Conservation (phyloP, 164 flowering plant species). For the Vitis rotundifolia region DNA sequence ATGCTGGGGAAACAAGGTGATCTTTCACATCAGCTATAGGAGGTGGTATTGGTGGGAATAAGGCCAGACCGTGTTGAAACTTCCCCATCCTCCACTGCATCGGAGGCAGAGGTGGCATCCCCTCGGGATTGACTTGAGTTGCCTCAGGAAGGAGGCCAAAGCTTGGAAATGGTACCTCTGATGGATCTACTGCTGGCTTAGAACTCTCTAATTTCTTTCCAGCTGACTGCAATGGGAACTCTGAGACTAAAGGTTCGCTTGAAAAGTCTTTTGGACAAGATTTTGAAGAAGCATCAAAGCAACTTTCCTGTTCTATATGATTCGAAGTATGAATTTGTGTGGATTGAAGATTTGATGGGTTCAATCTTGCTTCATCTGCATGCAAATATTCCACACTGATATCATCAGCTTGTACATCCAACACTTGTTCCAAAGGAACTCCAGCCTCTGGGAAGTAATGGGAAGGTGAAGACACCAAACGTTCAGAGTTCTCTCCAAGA, state of each 20-base stretch:
- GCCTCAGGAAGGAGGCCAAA: slow-evolving; percentile 24
- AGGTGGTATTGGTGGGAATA: slow-evolving; percentile 20
- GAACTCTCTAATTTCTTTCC: slow-evolving; percentile 17
- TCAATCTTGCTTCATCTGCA: slow-evolving; percentile 5
- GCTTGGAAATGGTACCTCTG: slow-evolving; percentile 19
- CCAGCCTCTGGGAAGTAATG: neutral
- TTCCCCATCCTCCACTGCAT: slow-evolving; percentile 84
- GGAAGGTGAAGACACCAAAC: slow-evolving; percentile 6
- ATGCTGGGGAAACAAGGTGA: slow-evolving; percentile 22
- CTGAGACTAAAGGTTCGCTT: slow-evolving; percentile 20
- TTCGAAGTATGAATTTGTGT: slow-evolving; percentile 4
- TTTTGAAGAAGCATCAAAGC: slow-evolving; percentile 14
- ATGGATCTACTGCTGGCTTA: slow-evolving; percentile 17
- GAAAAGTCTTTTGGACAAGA: slow-evolving; percentile 15
- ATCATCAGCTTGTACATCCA: slow-evolving; percentile 8
- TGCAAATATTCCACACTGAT: neutral
- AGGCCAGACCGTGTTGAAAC: slow-evolving; percentile 26
- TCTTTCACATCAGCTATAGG: slow-evolving; percentile 16
- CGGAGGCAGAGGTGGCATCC: slow-evolving; percentile 91
- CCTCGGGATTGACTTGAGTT: slow-evolving; percentile 29
- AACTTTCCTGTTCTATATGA: slow-evolving; percentile 15
- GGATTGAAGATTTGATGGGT: slow-evolving; percentile 5
- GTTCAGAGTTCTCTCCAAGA: slow-evolving; percentile 2
- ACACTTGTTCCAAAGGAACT: slow-evolving; percentile 2
- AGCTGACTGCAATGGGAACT: slow-evolving; percentile 10